These are phyloP conservation scores for Paramyrothecium sp. DNA, from an alignment of 2,329 filamentous ascomycete species.

Conservation along the genomic window DNA sequence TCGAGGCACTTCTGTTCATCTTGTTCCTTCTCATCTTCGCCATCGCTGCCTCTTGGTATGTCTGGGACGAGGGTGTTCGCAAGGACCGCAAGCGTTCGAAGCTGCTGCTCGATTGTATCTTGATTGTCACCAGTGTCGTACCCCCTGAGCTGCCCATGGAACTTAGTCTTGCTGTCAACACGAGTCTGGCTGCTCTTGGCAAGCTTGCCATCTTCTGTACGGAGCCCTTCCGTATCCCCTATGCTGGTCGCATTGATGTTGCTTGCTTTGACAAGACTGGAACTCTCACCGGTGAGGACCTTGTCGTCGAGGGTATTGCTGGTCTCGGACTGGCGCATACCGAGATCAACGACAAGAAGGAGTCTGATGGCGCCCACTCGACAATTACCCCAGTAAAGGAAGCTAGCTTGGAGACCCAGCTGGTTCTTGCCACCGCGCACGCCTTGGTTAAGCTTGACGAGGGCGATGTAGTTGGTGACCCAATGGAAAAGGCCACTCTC, in stretches of 20 bases:
- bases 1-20: constrained; percentile 95
- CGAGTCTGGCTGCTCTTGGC: constrained; percentile 88
- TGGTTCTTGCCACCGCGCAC: constrained; percentile 93
- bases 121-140: constrained; percentile 97
- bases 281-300: constrained; percentile 91
- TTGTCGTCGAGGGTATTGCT: constrained; percentile 95
- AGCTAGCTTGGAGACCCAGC: constrained; percentile 76
- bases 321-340: constrained; percentile 73
- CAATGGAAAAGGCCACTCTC: constrained; percentile 97
- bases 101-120: constrained; percentile 91
- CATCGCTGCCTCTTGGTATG: constrained; percentile 96
- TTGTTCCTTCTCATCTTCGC: constrained; percentile 95
- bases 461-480: constrained; percentile 94
- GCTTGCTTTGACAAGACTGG: constrained; percentile 99
- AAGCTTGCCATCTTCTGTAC: constrained; percentile 98
- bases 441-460: constrained; percentile 95
- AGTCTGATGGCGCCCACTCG: constrained; percentile 80
- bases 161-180: constrained; percentile 94
- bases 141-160: constrained; percentile 99
- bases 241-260: constrained; percentile 89
- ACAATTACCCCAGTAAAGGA: constrained; percentile 70
- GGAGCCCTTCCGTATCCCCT: constrained; percentile 97
- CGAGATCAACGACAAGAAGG: constrained; percentile 62
- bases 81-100: constrained; percentile 97
- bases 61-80: constrained; percentile 94